Conservation (phyloP, 2,329 filamentous ascomycete genomes). For the Dryadomyces quercivorus region DNA sequence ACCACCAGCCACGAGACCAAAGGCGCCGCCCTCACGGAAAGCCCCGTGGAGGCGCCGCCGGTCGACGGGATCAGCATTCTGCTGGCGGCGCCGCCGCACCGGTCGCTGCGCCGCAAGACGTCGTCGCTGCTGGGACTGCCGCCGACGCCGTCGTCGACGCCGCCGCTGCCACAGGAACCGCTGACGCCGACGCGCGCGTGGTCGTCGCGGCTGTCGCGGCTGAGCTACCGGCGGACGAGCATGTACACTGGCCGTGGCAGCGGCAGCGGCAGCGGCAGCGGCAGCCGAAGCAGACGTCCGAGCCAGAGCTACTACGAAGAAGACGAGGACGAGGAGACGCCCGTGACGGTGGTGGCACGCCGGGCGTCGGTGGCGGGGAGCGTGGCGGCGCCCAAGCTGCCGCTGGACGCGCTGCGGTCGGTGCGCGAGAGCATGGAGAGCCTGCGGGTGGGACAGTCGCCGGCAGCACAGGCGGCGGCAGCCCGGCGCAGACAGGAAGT, state of each 20-base stretch:
- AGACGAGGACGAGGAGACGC: too few relatives aligned
- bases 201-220: not conserved
- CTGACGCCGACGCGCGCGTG: not conserved
- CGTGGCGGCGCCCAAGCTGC: not conserved
- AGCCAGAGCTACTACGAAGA: too few relatives aligned
- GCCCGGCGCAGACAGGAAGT: constrained; percentile 9
- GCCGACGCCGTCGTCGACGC: not conserved
- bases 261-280: not conserved
- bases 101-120: not conserved
- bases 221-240: not conserved
- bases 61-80: not conserved
- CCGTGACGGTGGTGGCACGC: too few relatives aligned
- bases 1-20: not conserved
- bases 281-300: constrained; percentile 1
- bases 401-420: constrained; percentile 1
- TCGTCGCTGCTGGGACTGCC: not conserved
- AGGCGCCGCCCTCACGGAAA: not conserved
- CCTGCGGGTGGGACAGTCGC: not conserved
- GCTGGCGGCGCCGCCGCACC: not conserved
- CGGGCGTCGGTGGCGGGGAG: not conserved
- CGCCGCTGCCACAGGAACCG: not conserved
- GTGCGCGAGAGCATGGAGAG: constrained; percentile 3
- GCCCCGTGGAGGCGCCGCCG: not conserved
- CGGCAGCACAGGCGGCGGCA: not conserved
- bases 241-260: not conserved